Base-by-base conservation (phyloP, 352 stramenopile genomes). In the Globisporangium abappressorium region DNA sequence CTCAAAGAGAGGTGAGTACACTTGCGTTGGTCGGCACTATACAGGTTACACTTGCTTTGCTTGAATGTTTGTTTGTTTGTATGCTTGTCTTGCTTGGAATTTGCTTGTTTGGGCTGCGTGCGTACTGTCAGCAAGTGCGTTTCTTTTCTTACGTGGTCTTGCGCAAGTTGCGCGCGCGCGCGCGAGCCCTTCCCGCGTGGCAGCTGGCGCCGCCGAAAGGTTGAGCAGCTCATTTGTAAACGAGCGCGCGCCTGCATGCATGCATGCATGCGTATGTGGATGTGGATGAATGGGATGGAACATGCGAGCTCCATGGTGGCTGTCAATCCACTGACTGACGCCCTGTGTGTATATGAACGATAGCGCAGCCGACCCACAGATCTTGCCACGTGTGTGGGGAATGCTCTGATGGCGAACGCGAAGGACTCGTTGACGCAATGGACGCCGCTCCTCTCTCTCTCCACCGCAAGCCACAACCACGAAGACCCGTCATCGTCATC, bases 121-220 rank as follows among this genome's bases (percentile, higher is more conserved):
- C 12, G 24, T 41, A 9, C 34, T 49, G 4, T 47, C 41, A 47
- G 18, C 28, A n/a, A 26, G 28, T n/a, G 18, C 55, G 55, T 46
- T 60, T 60, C 36, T 33, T 30, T 59, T 59, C 15, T 26, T 60
- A 24, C 53, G 22, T 57, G 26, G 20, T 18, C 14, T 49, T 49
- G 43, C 43, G 47, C 47, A 55, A 55, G n/a, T 15, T 55, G 43
- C 5, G 43, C 5, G 30, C 30, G 4, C 28, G 9, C 9, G 46
- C 18, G 47, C 9, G 47, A 55, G 9, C 47, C 22, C 11, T 60
- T 30, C 28, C 36, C 36, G 36, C 30, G 30, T 4, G 28, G 30
- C 55, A 60, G 55, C 18, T 60, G 55, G 30, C 56, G 56, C 56
- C 56, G 33, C 41, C 58, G 58, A 64, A 64, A 24, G 22, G 58